Evolutionary conservation across 2,329 filamentous ascomycete species (phyloP).

Genomic region (Fusarium annulatum): DNA sequence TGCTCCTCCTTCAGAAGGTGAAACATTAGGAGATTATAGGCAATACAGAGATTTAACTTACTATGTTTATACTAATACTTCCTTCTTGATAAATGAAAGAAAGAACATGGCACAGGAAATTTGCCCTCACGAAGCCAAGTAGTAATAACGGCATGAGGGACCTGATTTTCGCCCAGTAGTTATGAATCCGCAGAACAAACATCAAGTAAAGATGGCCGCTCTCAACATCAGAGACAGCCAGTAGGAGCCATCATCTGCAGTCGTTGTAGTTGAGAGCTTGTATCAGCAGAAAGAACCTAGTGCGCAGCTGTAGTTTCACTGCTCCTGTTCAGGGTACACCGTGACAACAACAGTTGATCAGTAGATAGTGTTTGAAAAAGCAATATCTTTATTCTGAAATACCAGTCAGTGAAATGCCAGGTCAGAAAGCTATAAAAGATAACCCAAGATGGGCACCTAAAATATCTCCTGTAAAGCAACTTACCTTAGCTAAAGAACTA

Average conservation of each 20-base stretch:
- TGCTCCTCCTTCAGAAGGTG: background rate
- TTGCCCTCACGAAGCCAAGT: too few relatives aligned
- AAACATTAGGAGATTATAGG: accelerated
- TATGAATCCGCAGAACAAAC: background rate
- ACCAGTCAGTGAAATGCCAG: background rate
- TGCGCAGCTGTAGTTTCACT: background rate
- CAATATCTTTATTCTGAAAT: background rate
- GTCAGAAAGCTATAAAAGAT: background rate
- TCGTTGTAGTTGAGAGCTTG: background rate
- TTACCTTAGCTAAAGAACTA: background rate
- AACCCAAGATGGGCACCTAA: accelerated
- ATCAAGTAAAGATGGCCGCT: background rate
- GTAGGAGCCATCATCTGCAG: background rate
- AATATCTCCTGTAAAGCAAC: background rate
- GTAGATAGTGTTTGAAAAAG: background rate
- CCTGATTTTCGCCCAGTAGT: accelerated
- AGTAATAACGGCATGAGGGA: too few relatives aligned
- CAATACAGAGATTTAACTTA: accelerated
- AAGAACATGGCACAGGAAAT: background rate
- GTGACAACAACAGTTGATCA: background rate
- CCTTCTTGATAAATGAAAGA: accelerated
- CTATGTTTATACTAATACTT: accelerated
- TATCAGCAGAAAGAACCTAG: accelerated
- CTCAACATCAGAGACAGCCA: background rate
- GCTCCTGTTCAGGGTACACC: too few relatives aligned